Base-by-base conservation (phyloP, 2,329 filamentous ascomycete genomes). In the Neonectria faginata region DNA sequence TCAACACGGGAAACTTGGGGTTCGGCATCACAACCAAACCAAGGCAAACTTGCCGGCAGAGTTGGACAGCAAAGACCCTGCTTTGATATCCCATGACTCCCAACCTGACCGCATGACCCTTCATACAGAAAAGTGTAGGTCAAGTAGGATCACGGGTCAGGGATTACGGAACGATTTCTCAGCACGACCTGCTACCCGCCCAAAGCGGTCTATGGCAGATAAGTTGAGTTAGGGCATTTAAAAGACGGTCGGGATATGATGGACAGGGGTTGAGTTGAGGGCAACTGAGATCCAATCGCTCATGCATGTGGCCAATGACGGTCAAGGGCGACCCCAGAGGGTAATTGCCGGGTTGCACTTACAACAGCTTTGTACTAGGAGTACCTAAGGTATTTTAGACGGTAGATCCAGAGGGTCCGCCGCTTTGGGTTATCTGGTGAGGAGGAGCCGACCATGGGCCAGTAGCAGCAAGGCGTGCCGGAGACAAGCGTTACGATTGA, bases 401-500 rank as follows among this genome's bases (percentile, higher is more conserved):
- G 33, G 31, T 57, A 48, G 52, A 33, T 33, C 22, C 36, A 39
- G 20, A 22, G 39, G 44, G n/a, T 20, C 27, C 5, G 14, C 36
- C 31, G 33, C 11, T 22, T 57, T 31, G 50, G 36, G 51, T 10
- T 44, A 27, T 33, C 47, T 44, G 41, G 27, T 9, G 44, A 42
- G 20, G 44, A 42, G 20, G 16, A 20, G 57, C 18, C n/a, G 42
- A 50, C 50, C 54, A 64, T 51, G 51, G 55, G 27, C 71, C 71
- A 72, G 60, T 68, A 51, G 51, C 53, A 39, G 42, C 58, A 29
- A 62, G 57, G 67, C 69, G 70, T 73, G 71, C 59, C 31, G 54
- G 29, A 29, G 58, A 52, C 48, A 56, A 54, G 52, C 58, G 25
- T 64, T 61, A n/a, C 62, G 55, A 73, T 73, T 73, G 68, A 73